These are phyloP conservation scores for Pestalotiopsis sp. DNA, from an alignment of 2,329 filamentous ascomycete genomes.

Conservation along the genomic window DNA sequence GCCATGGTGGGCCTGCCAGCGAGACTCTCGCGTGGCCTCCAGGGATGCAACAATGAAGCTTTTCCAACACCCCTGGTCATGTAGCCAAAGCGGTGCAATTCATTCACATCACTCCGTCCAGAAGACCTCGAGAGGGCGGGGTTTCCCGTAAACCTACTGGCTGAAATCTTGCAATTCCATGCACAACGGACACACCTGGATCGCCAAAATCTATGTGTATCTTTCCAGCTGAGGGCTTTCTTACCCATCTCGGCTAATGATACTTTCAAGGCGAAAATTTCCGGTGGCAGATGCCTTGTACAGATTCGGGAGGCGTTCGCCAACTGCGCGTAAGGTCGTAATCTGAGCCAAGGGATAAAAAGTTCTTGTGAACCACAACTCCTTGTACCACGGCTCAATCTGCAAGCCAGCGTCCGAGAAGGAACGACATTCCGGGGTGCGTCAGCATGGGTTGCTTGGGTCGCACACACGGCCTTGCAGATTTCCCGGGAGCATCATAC, in stretches of 20 bases:
- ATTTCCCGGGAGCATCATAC: not conserved
- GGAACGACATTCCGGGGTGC: slow-evolving; percentile 1
- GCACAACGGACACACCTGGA: not conserved
- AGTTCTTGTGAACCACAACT: not conserved
- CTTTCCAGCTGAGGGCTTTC: not conserved
- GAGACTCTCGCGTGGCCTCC: slow-evolving; percentile 7
- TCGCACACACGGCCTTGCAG: not conserved
- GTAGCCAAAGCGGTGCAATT: not conserved
- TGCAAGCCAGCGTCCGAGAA: not conserved
- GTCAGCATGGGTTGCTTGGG: not conserved
- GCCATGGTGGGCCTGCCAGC: not conserved
- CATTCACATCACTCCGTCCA: not conserved
- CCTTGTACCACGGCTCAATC: not conserved
- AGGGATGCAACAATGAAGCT: slow-evolving; percentile 3
- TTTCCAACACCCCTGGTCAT: not conserved
- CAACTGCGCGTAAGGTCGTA: not conserved
- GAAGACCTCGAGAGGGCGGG: not conserved
- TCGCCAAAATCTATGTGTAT: not conserved
- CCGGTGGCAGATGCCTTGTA: too few species aligned
- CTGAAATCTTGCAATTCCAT: not conserved
- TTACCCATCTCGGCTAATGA: too few species aligned
- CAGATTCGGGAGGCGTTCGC: not conserved
- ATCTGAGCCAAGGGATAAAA: not conserved
- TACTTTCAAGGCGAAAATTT: too few species aligned
- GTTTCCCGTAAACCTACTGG: not conserved